Evolutionary conservation across 208 protist genomes (phyloP), one percentile per base, ranked within the genome.

Genomic region (Herpetomonas samuelpessoai): DNA sequence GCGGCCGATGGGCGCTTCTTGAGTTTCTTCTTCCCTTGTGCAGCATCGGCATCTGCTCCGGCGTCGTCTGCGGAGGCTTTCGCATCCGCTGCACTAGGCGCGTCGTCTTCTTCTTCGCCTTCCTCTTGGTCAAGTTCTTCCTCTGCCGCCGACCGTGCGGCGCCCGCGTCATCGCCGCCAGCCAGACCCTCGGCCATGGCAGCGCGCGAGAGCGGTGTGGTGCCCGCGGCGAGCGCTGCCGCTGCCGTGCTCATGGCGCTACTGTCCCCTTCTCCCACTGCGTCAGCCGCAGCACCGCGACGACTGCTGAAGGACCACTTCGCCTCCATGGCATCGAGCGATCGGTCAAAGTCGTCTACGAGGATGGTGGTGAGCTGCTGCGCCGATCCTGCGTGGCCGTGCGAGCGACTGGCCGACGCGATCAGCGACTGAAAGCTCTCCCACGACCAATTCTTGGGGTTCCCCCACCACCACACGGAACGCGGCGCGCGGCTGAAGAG

Each of bases 371-470:
- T 62, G 21, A 88, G 78, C 46, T 71, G 71, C 51, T 16, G 9
- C 22, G 29, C 19, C 26, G 48, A 21, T 9, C 6, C 24, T 62
- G 44, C 55, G 63, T 31, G 51, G 46, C 27, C 57, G 48, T 3
- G 49, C 57, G 38, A 53, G 56, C 56, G 66, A 26, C 35, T 53
- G 9, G 67, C 76, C 0, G 66, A 69, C 16, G 51, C 47, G 46
- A 92, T 73, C 14, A 76, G 62, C 26, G 77, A 76, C 54, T 87
- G 79, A 39, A 81, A 84, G 18, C 68, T 62, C 61, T 87, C 79
- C 75, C 79, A 93, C 30, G 83, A 86, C 83, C 87, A 93, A 71
- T 91, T 88, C 16, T 72, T 62, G 44, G 62, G 53, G 50, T 93
- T 79, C 0, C 75, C 83, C 83, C 81, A 91, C 87, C 87, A 93